These are phyloP conservation scores for Aspergillus brunneoviolaceus DNA, from an alignment of 2,329 filamentous ascomycete species.

Conservation along the genomic window DNA sequence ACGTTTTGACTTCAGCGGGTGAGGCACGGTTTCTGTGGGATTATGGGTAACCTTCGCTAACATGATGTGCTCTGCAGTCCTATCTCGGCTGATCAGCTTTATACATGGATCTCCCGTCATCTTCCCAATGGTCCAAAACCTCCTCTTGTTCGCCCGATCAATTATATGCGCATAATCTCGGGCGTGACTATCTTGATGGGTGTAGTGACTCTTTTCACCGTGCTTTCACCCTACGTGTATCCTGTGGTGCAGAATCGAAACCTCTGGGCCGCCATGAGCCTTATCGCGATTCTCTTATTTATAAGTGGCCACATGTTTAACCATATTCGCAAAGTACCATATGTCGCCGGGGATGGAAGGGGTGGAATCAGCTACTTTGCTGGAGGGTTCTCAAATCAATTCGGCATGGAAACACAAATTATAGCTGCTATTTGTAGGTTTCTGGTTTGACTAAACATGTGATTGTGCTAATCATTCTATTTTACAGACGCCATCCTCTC, in stretches of 20 bases:
- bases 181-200: constrained; percentile 69
- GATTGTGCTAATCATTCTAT: constrained; percentile 18
- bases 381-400: constrained; percentile 87
- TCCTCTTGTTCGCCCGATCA: constrained; percentile 76
- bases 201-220: constrained; percentile 64
- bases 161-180: constrained; percentile 74
- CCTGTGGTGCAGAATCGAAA: constrained; percentile 87
- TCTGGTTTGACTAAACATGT: not conserved
- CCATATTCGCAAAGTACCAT: constrained; percentile 93
- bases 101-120: constrained; percentile 75
- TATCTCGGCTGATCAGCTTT: constrained; percentile 73
- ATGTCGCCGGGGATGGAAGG: constrained; percentile 78
- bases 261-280: constrained; percentile 84
- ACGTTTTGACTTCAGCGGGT: constrained; percentile 88
- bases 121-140: constrained; percentile 78
- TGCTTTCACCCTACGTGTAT: constrained; percentile 74
- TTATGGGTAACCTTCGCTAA: not conserved
- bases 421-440: constrained; percentile 87
- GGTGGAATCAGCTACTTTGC: constrained; percentile 91
- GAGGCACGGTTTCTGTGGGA: constrained; percentile 32
- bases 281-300: constrained; percentile 88
- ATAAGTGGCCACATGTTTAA: constrained; percentile 99
- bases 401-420: constrained; percentile 92
- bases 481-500: constrained; percentile 71
- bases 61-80: constrained; percentile 50